These are phyloP conservation scores for Astraeus odoratus DNA, from an alignment of 768 basidiomycete species.

Conservation along the genomic window DNA sequence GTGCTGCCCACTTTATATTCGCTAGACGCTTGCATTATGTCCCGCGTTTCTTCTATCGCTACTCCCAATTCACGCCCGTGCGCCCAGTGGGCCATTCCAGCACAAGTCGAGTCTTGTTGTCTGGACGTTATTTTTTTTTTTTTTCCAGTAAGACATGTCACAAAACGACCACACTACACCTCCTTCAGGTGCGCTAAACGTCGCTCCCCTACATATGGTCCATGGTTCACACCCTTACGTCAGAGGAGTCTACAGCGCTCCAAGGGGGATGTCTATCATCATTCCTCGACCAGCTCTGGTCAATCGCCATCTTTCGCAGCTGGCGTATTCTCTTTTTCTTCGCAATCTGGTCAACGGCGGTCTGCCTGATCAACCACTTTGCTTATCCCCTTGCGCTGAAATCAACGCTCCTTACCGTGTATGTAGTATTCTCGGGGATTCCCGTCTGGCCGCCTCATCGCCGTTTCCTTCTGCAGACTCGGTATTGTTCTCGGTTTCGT, in stretches of 20 bases:
- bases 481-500: slow-evolving; percentile 72
- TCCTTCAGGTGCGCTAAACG: too few species aligned
- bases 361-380: slow-evolving; percentile 44
- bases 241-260: background rate
- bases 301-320: slow-evolving; percentile 11
- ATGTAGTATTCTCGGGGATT: slow-evolving; percentile 14
- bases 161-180: too few species aligned
- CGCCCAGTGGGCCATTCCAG: too few species aligned
- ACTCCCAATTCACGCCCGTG: too few species aligned
- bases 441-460: slow-evolving; percentile 19
- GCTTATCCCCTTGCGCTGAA: slow-evolving; percentile 39
- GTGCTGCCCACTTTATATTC: background rate
- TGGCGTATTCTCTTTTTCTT: slow-evolving; percentile 57
- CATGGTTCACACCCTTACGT: background rate
- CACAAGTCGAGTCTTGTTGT: too few species aligned
- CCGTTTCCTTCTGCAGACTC: slow-evolving; percentile 22
- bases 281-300: background rate
- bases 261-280: background rate
- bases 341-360: slow-evolving; percentile 49
- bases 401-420: slow-evolving; percentile 61
- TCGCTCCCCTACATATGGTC: too few species aligned
- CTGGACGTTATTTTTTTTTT: too few species aligned
- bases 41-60: background rate
- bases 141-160: too few species aligned
- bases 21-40: background rate